Evolutionary conservation across 495 filamentous ascomycete genomes (phyloP), one percentile per base, ranked within the genome.

Genomic region (Penicillium manginii): DNA sequence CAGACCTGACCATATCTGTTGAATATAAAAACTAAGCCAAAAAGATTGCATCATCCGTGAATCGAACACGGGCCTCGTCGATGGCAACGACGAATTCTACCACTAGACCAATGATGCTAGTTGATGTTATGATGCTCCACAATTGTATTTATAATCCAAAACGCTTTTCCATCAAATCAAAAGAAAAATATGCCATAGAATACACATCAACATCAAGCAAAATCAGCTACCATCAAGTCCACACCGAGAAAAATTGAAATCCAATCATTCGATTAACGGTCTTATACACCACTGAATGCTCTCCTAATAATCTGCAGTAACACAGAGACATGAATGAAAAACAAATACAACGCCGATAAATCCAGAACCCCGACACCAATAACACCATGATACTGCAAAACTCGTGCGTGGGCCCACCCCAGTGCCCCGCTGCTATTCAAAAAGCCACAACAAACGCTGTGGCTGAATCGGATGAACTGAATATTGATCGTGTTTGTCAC

Each of bases 41-140:
- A 60, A 62, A 62, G 52, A 63, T 35, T 80, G 79, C 79, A 79
- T 80, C 75, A 79, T 78, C 77, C 78, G 79, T 76, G 79, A 82
- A 81, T 82, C 79, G 79, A 82, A 82, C 79, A 76, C 79, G 78
- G 78, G 79, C 76, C 79, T 81, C 79, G 70, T 82, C 79, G 79
- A 82, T 82, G 78, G 79, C 78, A 82, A 81, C 79, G 79, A 82
- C 70, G 78, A 81, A 82, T 82, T 82, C 77, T 81, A 82, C 79
- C 79, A 81, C 79, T 81, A 81, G 77, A 81, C 79, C 79, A 81
- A 78, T 78, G 75, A 79, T 78, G 78, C 78, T 74, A 48, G 56
- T 70, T 56, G 0, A 60, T 65, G 52, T 43, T 50, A 58, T 6
- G n/a, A 0, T 0, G 2, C 0, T 1, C 8, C 47, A 17, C 3